A percentile compares a stretch with the other conserved stretches of the same genome.
Conservation (phyloP, 352 stramenopile genomes). For the Globisporangium viniferum region DNA sequence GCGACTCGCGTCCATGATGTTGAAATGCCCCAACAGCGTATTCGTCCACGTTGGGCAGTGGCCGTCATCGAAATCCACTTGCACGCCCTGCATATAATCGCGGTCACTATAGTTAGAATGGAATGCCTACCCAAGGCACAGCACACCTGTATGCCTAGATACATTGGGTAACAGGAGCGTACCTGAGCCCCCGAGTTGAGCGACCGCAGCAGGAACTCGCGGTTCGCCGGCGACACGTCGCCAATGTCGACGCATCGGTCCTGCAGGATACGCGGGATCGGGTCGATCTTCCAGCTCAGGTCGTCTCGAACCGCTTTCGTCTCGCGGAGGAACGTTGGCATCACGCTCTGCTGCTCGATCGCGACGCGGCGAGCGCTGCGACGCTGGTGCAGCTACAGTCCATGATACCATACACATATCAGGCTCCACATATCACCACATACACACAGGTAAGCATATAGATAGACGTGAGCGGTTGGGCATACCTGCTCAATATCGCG, state of each 20-base stretch:
- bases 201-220: constrained; percentile 91
- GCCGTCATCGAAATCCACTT: constrained; percentile 79
- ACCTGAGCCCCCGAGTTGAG: constrained; percentile 92
- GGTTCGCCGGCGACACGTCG: constrained; percentile 82
- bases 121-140: background rate
- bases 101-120: background rate
- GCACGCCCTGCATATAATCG: constrained; percentile 39
- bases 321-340: constrained; percentile 82
- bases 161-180: constrained; percentile 50
- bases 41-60: constrained; percentile 92
- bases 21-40: constrained; percentile 87
- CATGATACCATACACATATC: background rate
- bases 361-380: constrained; percentile 48
- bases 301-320: constrained; percentile 70
- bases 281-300: constrained; percentile 51
- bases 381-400: constrained; percentile 48
- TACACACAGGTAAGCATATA: background rate
- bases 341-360: constrained; percentile 61
- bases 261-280: constrained; percentile 61
- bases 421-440: background rate
- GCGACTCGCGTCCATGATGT: constrained; percentile 90
- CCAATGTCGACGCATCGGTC: constrained; percentile 95
- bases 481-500: constrained; percentile 38
- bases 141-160: background rate
- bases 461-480: background rate